Conservation (phyloP, 2,329 filamentous ascomycete species). For the Zarea fungicola region DNA sequence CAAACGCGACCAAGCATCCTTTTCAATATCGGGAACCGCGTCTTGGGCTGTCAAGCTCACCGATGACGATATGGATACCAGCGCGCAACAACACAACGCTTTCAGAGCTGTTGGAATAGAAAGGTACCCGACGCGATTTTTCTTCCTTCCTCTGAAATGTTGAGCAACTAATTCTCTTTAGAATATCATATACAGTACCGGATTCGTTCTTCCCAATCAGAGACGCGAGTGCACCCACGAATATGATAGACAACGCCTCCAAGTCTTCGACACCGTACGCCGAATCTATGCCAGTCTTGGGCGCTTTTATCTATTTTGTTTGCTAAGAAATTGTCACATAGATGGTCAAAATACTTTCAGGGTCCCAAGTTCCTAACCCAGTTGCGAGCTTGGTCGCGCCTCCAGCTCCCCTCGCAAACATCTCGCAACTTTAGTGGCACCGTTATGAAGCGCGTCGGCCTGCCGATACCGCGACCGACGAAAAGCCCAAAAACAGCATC, state of each 20-base stretch:
- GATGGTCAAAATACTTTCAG: slow-evolving; percentile 19
- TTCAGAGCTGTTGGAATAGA: slow-evolving; percentile 1
- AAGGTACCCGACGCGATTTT: neutral
- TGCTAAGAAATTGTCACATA: slow-evolving; percentile 15
- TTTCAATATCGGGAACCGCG: slow-evolving; percentile 4
- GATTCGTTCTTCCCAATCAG: slow-evolving; percentile 10
- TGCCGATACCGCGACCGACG: slow-evolving; percentile 10
- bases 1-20: neutral
- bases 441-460: slow-evolving; percentile 30
- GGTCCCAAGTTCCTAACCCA: slow-evolving; percentile 18
- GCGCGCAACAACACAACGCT: neutral
- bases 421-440: slow-evolving; percentile 20
- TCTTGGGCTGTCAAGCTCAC: slow-evolving; percentile 2
- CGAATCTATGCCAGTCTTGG: neutral
- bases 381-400: slow-evolving; percentile 27
- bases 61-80: slow-evolving; percentile 5
- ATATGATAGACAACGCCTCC: neutral
- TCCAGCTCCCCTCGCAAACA: slow-evolving; percentile 22
- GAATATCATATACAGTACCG: slow-evolving; percentile 10
- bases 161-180: neutral
- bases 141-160: neutral
- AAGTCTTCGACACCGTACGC: neutral
- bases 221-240: neutral
- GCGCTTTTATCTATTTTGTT: neutral
- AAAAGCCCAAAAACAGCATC: slow-evolving; percentile 1